Percentiles rank a stretch among this genome's conserved stretches.
Evolutionary conservation across 495 filamentous ascomycete species (phyloP).

Genomic region (Lasiosphaeriaceae sp.): DNA sequence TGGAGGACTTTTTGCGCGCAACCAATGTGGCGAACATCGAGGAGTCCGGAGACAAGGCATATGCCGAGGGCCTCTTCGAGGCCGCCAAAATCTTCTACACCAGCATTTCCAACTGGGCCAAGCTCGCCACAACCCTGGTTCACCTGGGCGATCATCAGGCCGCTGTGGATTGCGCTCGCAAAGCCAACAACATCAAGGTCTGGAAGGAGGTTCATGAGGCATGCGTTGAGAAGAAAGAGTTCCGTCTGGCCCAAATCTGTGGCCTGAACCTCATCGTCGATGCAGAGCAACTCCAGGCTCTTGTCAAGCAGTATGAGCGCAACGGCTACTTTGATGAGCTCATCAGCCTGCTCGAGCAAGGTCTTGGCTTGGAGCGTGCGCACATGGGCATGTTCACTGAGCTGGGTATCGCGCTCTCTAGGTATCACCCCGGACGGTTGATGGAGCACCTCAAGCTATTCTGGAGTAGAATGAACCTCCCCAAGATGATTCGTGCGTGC

Average conservation of each 20-base stretch:
- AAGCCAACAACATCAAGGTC: conserved; percentile 99
- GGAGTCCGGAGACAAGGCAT: conserved; percentile 95
- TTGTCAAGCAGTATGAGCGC: conserved; percentile 93
- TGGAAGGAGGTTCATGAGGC: conserved; percentile 99
- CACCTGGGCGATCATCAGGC: conserved; percentile 97
- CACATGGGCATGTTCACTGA: conserved; percentile 94
- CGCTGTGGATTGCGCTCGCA: conserved; percentile 96
- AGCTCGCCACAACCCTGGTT: conserved; percentile 93
- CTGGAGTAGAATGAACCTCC: conserved; percentile 98
- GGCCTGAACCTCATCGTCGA: conserved; percentile 98
- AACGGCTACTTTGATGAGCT: conserved; percentile 99
- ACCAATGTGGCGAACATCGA: conserved; percentile 96
- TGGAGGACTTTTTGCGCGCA: conserved; percentile 92
- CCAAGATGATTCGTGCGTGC: conserved; percentile 92
- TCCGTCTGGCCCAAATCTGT: conserved; percentile 98
- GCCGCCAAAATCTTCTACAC: conserved; percentile 98
- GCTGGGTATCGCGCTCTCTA: conserved; percentile 89
- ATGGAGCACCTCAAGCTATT: conserved; percentile 99
- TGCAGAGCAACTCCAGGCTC: conserved; percentile 88
- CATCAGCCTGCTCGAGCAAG: conserved; percentile 89
- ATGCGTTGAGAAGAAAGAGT: conserved; percentile 97
- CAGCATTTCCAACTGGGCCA: conserved; percentile 99
- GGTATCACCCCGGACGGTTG: conserved; percentile 91
- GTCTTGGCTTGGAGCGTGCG: conserved; percentile 83
- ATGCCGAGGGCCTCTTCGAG: conserved; percentile 89